Evolutionary conservation across 164 flowering plant species (phyloP), one percentile per base, ranked within the genome.

Genomic region (Piper longum): DNA sequence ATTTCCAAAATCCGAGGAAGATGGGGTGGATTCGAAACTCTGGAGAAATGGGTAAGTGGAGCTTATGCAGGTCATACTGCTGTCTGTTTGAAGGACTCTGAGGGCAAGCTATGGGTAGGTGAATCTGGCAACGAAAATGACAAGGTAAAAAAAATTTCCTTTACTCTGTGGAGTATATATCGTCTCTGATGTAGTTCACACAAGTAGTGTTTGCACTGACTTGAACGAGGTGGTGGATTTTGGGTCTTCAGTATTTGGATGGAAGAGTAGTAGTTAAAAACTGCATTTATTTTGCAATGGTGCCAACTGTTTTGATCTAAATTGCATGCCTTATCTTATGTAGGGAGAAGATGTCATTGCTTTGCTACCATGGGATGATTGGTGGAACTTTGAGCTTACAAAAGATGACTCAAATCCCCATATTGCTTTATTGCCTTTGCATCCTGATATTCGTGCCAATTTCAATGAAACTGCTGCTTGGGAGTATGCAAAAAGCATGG

Each of bases 21-120:
- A 41, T 95, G 97, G 99, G 99, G 99, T 74, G 99, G 85, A 69
- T 95, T 95, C 75, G 97, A 95, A 79, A 89, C 97, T 40, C 69
- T 95, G 56, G 96, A 91, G 81, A 95, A 95, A 77, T 95, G 97
- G 99, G 99, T 89, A 19, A 79, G 83, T 65, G 99, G 99, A 66
- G 67, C 99, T 65, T 91, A 84, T 81, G 99, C 90, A 52, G 99
- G 99, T 72, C 99, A 91, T 74, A 42, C 83, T 64, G 97, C 99
- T 73, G 87, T 95, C 59, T 89, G 86, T 81, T 82, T 95, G 68
- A 87, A 76, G 78, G 99, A 95, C 69, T 78, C 93, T 55, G 91
- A 89, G 62, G 99, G 99, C 63, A 85, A 89, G 66, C 79, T 95
- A 56, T 95, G 96, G 97, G 97, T 95, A 72, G 97, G 87, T 64